phyloP scores from a whole-genome alignment of 148 eudicot genomes.

The Rhododendron mucronatum region DNA sequence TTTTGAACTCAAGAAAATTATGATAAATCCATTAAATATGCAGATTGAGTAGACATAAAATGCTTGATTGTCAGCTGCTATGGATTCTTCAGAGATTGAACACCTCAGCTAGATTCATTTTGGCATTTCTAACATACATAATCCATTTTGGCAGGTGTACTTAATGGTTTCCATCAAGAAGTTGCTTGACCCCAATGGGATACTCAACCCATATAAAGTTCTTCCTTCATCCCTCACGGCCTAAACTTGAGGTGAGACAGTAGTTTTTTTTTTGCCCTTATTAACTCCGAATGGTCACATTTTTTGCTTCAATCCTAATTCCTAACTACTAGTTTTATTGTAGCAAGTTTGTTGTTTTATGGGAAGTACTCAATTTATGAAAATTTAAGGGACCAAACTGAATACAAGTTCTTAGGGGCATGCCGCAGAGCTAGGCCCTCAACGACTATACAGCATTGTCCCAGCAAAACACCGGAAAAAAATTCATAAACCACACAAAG shows the following conservation, averaged over 20 bases:
- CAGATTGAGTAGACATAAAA: neutral
- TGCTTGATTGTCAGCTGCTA: neutral
- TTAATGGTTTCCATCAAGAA: conserved; percentile 82
- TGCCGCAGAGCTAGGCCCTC: too few species aligned
- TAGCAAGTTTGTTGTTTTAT: neutral
- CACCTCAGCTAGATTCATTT: neutral
- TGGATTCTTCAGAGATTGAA: neutral
- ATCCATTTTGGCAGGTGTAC: conserved; percentile 46
- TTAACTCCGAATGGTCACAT: too few species aligned
- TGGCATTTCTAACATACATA: neutral
- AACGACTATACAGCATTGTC: too few species aligned
- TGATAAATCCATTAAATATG: neutral
- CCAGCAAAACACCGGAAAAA: too few species aligned
- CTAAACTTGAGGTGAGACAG: neutral
- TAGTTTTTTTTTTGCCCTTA: too few species aligned
- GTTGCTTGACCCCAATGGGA: conserved; percentile 72
- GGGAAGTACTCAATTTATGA: too few species aligned
- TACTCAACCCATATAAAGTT: conserved; percentile 93
- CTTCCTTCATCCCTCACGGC: conserved; percentile 35
- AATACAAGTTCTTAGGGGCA: too few species aligned
- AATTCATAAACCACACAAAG: too few species aligned
- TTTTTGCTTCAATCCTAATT: too few species aligned
- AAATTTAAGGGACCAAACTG: too few species aligned
- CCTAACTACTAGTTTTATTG: too few species aligned
- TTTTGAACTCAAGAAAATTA: neutral